Percentiles rank a stretch among this genome's conserved stretches.
Conservation (phyloP, 108 stramenopile species). For the Cyclotella kingstonii region DNA sequence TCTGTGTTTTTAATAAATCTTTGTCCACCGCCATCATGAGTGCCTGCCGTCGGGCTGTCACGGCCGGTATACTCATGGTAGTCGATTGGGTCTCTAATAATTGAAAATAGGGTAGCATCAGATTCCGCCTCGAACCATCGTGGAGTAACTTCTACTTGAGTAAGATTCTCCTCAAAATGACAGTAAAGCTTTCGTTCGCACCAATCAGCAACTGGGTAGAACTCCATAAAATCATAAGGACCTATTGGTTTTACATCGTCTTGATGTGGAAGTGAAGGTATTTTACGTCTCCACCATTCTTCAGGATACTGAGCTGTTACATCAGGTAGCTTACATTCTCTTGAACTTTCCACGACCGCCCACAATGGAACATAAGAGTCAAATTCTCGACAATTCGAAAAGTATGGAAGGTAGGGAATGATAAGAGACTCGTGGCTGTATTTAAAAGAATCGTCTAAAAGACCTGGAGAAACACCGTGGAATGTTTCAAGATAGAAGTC, state of each 20-base stretch:
- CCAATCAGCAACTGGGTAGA: constrained; percentile 74
- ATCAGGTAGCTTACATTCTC: constrained; percentile 30
- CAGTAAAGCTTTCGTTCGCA: constrained; percentile 61
- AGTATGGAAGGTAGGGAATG: constrained; percentile 81
- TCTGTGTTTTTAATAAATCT: constrained; percentile 29
- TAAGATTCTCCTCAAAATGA: constrained; percentile 60
- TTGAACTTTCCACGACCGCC: constrained; percentile 30
- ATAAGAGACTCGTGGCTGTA: constrained; percentile 52
- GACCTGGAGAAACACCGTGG: constrained; percentile 43
- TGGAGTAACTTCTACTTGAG: constrained; percentile 49
- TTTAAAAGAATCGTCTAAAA: constrained; percentile 11
- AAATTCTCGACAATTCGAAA: constrained; percentile 78
- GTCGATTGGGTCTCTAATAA: constrained; percentile 68
- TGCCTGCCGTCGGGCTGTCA: constrained; percentile 6
- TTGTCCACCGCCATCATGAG: constrained; percentile 47
- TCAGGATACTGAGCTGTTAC: constrained; percentile 22
- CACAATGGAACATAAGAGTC: constrained; percentile 57
- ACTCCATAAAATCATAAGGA: constrained; percentile 50
- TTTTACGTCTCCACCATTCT: constrained; percentile 56
- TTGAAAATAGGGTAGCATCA: constrained; percentile 58
- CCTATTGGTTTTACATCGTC: constrained; percentile 69
- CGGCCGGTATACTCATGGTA: constrained; percentile 73
- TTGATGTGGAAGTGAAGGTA: constrained; percentile 60
- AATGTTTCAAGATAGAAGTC: constrained; percentile 81
- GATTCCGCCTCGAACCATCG: constrained; percentile 79